Base-by-base conservation (phyloP, 116 monocot species). In the Trichopus zeylanicus region DNA sequence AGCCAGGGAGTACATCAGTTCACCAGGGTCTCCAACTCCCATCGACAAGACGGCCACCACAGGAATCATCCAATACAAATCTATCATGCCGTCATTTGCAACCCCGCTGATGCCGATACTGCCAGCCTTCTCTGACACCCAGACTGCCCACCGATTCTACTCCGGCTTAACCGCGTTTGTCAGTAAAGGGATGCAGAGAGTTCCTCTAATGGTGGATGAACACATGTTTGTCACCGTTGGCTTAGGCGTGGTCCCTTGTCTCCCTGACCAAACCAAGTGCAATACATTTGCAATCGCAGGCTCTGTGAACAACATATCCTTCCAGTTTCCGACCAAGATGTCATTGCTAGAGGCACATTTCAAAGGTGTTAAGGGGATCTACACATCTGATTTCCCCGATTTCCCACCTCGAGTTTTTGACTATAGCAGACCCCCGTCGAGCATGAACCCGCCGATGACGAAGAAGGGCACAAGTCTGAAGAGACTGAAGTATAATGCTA, bases 61-160 rank as follows among this genome's bases (percentile, higher is more conserved):
- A 18, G 84, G 54, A 31, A 59, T 84, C 42, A 12, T 92, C 7
- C 19, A 29, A 1, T 92, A 92, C 73, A 48, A 57, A 29, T 28
- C 15, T 7, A 19, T 39, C 15, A 3, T 24, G 5, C 5, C 57
- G 7, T 0, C 32, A 0, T 56, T 60, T 22, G 0, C 55, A 1
- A 8, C 29, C n/a, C 66, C 81, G 4, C 6, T 61, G 16, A 70
- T 87, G 75, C 81, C 92, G 0, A 4, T 22, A 8, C 57, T 92
- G 59, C 92, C 92, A 0, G 56, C 26, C 3, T 70, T 63, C 66
- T 66, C 53, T 55, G 84, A 92, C 68, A 78, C 76, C 24, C 59
- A 7, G n/a, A 59, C 59, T n/a, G 59, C 59, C 12, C 37, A 59
- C 38, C 19, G 24, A 7, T 59, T 59, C 38, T 59, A 38, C 38